Evolutionary conservation across 2,329 filamentous ascomycete genomes (phyloP).

Genomic region (Ceratocystis cacaofunesta): DNA sequence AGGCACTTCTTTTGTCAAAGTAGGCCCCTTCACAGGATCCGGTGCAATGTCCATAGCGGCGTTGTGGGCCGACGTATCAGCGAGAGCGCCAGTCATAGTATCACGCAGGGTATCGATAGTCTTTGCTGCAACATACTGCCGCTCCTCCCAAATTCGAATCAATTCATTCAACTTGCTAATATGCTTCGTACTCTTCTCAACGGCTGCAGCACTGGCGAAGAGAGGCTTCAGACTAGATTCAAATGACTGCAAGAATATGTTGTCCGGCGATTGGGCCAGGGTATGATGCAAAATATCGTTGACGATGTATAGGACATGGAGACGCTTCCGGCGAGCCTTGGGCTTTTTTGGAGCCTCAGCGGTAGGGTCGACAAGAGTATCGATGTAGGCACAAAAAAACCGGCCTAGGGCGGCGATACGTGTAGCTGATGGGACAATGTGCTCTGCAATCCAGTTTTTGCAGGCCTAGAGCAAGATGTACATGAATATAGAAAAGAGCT

Average conservation of each 20-base stretch:
- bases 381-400: constrained; percentile 53
- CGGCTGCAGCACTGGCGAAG: constrained; percentile 41
- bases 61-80: constrained; percentile 10
- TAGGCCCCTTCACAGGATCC: constrained; percentile 20
- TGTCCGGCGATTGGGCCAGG: constrained; percentile 35
- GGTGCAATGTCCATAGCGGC: constrained; percentile 19
- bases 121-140: constrained; percentile 42
- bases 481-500: constrained; percentile 24
- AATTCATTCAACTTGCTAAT: constrained; percentile 48
- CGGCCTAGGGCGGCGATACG: constrained; percentile 57
- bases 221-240: constrained; percentile 48
- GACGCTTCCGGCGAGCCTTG: constrained; percentile 41
- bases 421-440: constrained; percentile 51
- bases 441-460: constrained; percentile 69
- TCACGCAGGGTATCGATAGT: constrained; percentile 45
- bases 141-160: constrained; percentile 55
- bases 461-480: constrained; percentile 46
- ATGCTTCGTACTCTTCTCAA: constrained; percentile 49
- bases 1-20: constrained; percentile 41
- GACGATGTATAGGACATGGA: constrained; percentile 64
- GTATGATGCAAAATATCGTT: constrained; percentile 65
- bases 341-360: constrained; percentile 3
- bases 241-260: constrained; percentile 40
- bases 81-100: constrained; percentile 26
- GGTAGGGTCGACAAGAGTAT: constrained; percentile 23